Base-by-base conservation (phyloP, 495 filamentous ascomycete genomes). In the Neurospora sp. region DNA sequence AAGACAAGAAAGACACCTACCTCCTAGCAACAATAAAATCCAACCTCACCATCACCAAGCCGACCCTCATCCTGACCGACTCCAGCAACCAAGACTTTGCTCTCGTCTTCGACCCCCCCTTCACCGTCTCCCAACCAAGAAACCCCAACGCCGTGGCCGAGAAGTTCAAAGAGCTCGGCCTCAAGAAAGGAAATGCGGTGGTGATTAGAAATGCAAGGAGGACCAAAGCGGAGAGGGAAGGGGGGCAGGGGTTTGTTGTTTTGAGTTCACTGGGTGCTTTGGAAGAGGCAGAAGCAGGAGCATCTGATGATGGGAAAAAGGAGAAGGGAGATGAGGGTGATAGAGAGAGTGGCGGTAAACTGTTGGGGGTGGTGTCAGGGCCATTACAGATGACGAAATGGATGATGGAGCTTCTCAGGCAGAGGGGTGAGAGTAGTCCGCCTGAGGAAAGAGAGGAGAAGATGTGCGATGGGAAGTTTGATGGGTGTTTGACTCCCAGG, bases 11-110 rank as follows among this genome's bases (percentile, higher is more conserved):
- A 38, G 68, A 72, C 7, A 80, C 78, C 74, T 84, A 76, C 74
- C 80, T 85, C 38, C 72, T 86, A 1, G 83, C 79, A n/a, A 78
- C 83, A 39, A 76, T 86, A 47, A 81, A 80, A 20, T 77, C 83
- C 61, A 78, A 84, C 79, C 84, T 86, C 80, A 85, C 84, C n/a
- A 81, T 86, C 71, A 85, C 79, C 4, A 82, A 84, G 70, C 82
- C 84, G 2, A 85, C 84, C 8, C 74, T 85, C 2, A 78, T 85
- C 69, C 80, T 78, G 8, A 72, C 76, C 41, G 83, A 85, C 76
- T 39, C 73, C 12, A 35, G 70, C 20, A 71, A 69, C 39, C 68
- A 70, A 20, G 76, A 80, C 42, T 85, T 84, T 72, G 82, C 82
- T 1, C 78, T 85, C 4, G 78, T 81, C 18, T 84, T 82, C 69